A percentile compares a stretch with the other conserved stretches of the same genome.
Evolutionary conservation across 208 protist species (phyloP).

Genomic region (Blastocrithidia nonstop): DNA sequence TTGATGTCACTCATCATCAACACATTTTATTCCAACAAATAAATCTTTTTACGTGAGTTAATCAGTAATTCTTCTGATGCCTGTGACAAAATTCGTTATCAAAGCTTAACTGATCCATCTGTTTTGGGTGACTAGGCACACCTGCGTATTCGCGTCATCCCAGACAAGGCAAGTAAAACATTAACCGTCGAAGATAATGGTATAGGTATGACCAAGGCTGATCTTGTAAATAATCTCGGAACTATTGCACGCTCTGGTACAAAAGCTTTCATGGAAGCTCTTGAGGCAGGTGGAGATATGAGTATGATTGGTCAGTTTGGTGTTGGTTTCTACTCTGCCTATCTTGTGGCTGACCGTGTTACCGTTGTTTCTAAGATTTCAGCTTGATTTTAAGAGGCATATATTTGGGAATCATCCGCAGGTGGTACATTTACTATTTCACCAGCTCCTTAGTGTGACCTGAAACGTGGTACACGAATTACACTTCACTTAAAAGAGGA

Average conservation of each 20-base stretch:
- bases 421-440: slow-evolving; percentile 88
- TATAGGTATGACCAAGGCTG: slow-evolving; percentile 98
- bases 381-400: slow-evolving; percentile 73
- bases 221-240: slow-evolving; percentile 97
- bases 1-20: no score
- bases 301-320: slow-evolving; percentile 99
- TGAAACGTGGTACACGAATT: slow-evolving; percentile 95
- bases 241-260: slow-evolving; percentile 99
- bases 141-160: slow-evolving; percentile 87
- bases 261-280: slow-evolving; percentile 89
- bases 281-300: slow-evolving; percentile 33
- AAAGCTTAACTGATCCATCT: slow-evolving; percentile 89
- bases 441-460: slow-evolving; percentile 81
- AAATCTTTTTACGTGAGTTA: slow-evolving; percentile 99
- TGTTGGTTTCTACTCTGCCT: slow-evolving; percentile 99
- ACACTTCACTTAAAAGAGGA: slow-evolving; percentile 94
- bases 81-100: no score
- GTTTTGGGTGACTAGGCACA: slow-evolving; percentile 49
- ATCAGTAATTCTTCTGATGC: no score
- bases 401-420: slow-evolving; percentile 96
- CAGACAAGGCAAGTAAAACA: slow-evolving; percentile 79
- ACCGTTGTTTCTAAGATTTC: slow-evolving; percentile 91
- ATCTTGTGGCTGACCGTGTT: slow-evolving; percentile 98
- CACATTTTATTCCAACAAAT: slow-evolving; percentile 98
- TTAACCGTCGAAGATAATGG: slow-evolving; percentile 96